Evolutionary conservation across 106 monocot species (phyloP).

Genomic region (Allium fistulosum): DNA sequence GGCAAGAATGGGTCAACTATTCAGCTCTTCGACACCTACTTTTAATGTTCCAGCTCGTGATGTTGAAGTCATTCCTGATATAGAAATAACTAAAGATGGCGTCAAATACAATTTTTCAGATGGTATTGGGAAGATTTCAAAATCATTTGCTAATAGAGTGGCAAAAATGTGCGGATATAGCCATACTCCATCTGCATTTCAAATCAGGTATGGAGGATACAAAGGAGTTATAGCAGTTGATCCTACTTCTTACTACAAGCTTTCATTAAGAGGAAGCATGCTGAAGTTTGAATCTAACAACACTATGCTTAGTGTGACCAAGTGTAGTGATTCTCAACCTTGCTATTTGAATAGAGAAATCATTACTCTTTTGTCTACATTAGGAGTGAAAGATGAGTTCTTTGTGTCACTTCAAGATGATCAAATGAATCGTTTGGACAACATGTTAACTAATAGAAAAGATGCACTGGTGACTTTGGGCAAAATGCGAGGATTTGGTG

Average conservation of each 20-base stretch:
- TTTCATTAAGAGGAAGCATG: conserved; percentile 91
- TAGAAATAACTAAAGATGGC: conserved; percentile 56
- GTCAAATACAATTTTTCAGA: conserved; percentile 87
- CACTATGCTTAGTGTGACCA: conserved; percentile 74
- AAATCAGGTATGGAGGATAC: conserved; percentile 97
- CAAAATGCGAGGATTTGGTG: conserved; percentile 40
- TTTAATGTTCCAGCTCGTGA: conserved; percentile 40
- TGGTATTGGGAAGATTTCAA: conserved; percentile 94
- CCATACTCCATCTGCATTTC: conserved; percentile 79
- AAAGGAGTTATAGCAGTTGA: conserved; percentile 90
- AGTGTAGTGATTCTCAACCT: conserved; percentile 58
- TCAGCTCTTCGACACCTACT: conserved; percentile 82
- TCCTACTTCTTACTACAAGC: conserved; percentile 50
- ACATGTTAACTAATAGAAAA: conserved; percentile 51
- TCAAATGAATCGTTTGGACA: conserved; percentile 30
- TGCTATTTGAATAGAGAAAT: conserved; percentile 94
- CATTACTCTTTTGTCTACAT: conserved; percentile 70
- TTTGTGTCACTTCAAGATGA: conserved; percentile 59
- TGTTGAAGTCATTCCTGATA: conserved; percentile 60
- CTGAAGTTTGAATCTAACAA: conserved; percentile 76
- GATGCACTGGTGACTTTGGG: conserved; percentile 48
- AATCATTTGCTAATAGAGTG: conserved; percentile 57
- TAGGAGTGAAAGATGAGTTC: conserved; percentile 57
- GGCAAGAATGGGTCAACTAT: conserved; percentile 97
- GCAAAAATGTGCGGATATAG: conserved; percentile 49